Conservation (phyloP, 2,329 filamentous ascomycete genomes). For the Pseudogymnoascus sp. region DNA sequence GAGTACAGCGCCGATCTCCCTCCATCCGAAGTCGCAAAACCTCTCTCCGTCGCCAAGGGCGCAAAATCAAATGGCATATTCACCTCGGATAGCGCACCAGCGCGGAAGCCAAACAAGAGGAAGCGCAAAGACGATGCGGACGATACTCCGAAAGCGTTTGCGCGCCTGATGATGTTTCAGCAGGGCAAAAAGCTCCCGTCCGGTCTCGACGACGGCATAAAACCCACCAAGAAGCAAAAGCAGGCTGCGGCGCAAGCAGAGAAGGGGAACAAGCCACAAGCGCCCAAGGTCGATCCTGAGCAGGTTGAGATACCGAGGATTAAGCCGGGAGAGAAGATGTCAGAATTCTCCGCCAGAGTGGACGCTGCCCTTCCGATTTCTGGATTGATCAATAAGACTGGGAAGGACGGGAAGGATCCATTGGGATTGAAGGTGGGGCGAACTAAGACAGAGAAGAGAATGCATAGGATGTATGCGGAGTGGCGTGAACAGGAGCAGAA, state of each 20-base stretch:
- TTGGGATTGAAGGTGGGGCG: constrained; percentile 57
- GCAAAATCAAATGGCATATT: constrained; percentile 31
- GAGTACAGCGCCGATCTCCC: constrained; percentile 38
- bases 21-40: constrained; percentile 30
- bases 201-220: constrained; percentile 64
- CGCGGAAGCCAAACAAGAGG: constrained; percentile 36
- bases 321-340: constrained; percentile 71
- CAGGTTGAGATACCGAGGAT: constrained; percentile 53
- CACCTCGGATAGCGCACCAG: constrained; percentile 26
- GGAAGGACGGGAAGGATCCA: constrained; percentile 52
- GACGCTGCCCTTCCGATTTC: constrained; percentile 74
- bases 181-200: constrained; percentile 50
- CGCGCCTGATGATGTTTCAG: constrained; percentile 71
- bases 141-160: constrained; percentile 84
- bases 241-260: constrained; percentile 21
- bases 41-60: constrained; percentile 43
- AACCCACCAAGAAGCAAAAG: constrained; percentile 27
- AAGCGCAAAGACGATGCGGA: constrained; percentile 44
- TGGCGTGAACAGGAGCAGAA: constrained; percentile 61
- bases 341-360: constrained; percentile 74
- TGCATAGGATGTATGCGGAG: constrained; percentile 73
- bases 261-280: constrained; percentile 19
- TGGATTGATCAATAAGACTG: constrained; percentile 56
- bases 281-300: constrained; percentile 18
- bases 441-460: constrained; percentile 77